These are phyloP conservation scores for Corynespora cassiicola DNA, from an alignment of 2,329 filamentous ascomycete genomes.

Conservation along the genomic window DNA sequence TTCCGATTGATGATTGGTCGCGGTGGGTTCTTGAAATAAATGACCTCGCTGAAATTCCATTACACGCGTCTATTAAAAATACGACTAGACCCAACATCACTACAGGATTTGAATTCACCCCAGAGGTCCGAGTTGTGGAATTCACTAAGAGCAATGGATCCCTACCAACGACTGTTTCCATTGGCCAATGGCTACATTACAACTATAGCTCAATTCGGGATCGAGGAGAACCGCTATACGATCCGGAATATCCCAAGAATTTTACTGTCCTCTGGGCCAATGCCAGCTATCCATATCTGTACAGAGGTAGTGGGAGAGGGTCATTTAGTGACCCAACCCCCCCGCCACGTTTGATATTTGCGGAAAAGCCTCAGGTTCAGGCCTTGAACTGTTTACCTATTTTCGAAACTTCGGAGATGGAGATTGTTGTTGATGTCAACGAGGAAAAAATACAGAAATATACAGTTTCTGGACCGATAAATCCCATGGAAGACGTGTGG, in stretches of 20 bases:
- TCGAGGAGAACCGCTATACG: neutral
- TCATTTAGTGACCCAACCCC: too few species aligned
- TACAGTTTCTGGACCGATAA: constrained; percentile 3
- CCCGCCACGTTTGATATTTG: too few species aligned
- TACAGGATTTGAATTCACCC: neutral
- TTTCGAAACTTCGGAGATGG: constrained; percentile 15
- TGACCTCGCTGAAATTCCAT: constrained; percentile 10
- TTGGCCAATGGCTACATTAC: constrained; percentile 17
- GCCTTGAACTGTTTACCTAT: constrained; percentile 19
- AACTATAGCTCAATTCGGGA: neutral
- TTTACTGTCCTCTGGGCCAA: constrained; percentile 16
- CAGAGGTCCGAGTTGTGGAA: constrained; percentile 5
- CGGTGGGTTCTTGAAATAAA: too few species aligned
- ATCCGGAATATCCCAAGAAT: constrained; percentile 7
- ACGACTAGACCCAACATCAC: neutral
- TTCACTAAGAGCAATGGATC: constrained; percentile 10
- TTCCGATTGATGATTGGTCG: constrained; percentile 3
- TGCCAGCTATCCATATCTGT: neutral
- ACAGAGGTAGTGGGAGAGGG: too few species aligned
- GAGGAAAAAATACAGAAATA: constrained; percentile 11
- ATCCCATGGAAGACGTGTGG: too few species aligned
- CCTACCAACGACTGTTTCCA: constrained; percentile 1
- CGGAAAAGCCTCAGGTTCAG: constrained; percentile 11
- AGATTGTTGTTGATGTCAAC: constrained; percentile 14
- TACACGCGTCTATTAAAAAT: constrained; percentile 1